Evolutionary conservation across 306 rosid genomes (phyloP).

Genomic region (Cicer bijugum): DNA sequence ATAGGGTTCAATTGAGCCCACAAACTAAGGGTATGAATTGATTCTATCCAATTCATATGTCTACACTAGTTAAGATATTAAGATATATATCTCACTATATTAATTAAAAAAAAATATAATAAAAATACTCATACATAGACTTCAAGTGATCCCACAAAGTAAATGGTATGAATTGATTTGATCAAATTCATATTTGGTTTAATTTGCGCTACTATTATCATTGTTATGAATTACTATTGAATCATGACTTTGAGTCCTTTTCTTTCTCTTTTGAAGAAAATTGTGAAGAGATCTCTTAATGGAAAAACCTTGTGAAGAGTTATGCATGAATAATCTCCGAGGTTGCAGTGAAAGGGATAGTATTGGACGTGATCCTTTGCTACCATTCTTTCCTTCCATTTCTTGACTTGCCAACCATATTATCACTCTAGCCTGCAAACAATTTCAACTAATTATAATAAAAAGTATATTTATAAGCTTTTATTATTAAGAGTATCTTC

Average conservation of each 20-base stretch:
- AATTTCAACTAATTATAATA: neutral
- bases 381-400: slow-evolving; percentile 36
- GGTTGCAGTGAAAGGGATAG: slow-evolving; percentile 38
- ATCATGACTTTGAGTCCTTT: slow-evolving; percentile 39
- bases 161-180: neutral
- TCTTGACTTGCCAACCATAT: slow-evolving; percentile 50
- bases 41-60: no score
- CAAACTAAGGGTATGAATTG: no score
- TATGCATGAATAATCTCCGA: slow-evolving; percentile 38
- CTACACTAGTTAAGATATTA: no score
- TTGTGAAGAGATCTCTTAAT: slow-evolving; percentile 46
- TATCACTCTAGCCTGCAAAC: slow-evolving; percentile 48
- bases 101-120: neutral
- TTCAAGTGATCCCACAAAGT: slow-evolving; percentile 1
- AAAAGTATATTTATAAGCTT: neutral
- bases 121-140: slow-evolving; percentile 3
- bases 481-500: neutral
- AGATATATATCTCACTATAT: no score
- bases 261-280: slow-evolving; percentile 50
- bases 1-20: no score
- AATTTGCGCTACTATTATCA: neutral
- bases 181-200: slow-evolving; percentile 4
- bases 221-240: neutral
- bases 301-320: slow-evolving; percentile 30
- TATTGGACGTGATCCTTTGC: neutral